Evolutionary conservation across 208 protist genomes (phyloP).

Genomic region (Trypanosoma theileri): DNA sequence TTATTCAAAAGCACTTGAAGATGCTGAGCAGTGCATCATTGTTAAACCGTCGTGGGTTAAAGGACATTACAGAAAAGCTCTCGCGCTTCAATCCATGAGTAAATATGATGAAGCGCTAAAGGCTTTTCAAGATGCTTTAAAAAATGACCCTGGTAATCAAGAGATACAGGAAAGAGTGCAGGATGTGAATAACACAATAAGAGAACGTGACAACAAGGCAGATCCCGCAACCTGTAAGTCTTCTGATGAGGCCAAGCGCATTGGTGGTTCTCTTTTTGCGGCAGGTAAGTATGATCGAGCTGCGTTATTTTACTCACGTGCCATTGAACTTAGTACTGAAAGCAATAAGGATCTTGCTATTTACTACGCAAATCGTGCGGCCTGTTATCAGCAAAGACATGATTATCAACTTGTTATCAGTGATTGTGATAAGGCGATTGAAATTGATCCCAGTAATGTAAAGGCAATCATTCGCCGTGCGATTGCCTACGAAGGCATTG

Average conservation of each 20-base stretch:
- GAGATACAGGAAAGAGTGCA: slow-evolving; percentile 81
- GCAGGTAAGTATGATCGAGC: slow-evolving; percentile 90
- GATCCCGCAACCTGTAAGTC: slow-evolving; percentile 76
- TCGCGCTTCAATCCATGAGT: slow-evolving; percentile 70
- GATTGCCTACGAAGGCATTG: slow-evolving; percentile 89
- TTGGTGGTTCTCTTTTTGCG: slow-evolving; percentile 90
- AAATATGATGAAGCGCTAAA: slow-evolving; percentile 82
- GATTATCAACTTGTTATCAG: slow-evolving; percentile 81
- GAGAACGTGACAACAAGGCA: slow-evolving; percentile 82
- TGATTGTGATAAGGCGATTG: slow-evolving; percentile 82
- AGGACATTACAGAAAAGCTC: slow-evolving; percentile 87
- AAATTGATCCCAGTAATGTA: slow-evolving; percentile 74
- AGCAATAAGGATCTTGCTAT: slow-evolving; percentile 71
- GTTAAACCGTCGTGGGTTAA: slow-evolving; percentile 89
- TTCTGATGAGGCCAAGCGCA: slow-evolving; percentile 77
- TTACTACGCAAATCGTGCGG: slow-evolving; percentile 90
- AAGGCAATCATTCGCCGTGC: slow-evolving; percentile 91
- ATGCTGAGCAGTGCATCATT: slow-evolving; percentile 86
- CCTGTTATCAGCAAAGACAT: slow-evolving; percentile 90
- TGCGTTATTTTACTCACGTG: slow-evolving; percentile 85
- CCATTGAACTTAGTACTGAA: slow-evolving; percentile 79
- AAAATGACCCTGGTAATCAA: slow-evolving; percentile 67
- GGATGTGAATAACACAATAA: slow-evolving; percentile 62
- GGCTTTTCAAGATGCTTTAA: slow-evolving; percentile 78
- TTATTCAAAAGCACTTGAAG: slow-evolving; percentile 68